Evolutionary conservation across 192 early-diverging fungal species (phyloP).

Genomic region (Coemansia sp.): DNA sequence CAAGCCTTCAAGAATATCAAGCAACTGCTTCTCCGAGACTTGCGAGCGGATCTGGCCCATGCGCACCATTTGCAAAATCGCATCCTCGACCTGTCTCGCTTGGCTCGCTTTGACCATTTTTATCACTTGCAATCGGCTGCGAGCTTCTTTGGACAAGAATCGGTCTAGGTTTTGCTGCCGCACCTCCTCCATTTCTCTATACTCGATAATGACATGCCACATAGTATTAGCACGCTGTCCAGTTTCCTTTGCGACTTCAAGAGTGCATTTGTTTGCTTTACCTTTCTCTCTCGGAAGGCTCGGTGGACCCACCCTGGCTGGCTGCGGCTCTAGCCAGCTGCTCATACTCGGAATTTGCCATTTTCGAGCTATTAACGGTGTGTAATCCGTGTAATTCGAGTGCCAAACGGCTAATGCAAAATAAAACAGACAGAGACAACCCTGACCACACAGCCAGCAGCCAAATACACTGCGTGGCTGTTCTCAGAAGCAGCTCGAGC

Average conservation of each 20-base stretch:
- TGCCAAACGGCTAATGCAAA: slow-evolving; percentile 4
- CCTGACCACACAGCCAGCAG: neutral
- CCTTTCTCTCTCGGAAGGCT: slow-evolving; percentile 6
- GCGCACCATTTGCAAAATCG: neutral
- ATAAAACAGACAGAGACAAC: neutral
- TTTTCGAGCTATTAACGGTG: slow-evolving; percentile 1
- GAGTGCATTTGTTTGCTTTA: neutral
- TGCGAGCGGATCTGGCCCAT: slow-evolving; percentile 58
- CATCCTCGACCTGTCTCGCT: slow-evolving; percentile 42
- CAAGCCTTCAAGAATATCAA: slow-evolving; percentile 81
- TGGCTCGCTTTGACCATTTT: slow-evolving; percentile 88
- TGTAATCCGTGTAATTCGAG: neutral
- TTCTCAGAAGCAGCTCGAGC: neutral
- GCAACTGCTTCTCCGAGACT: slow-evolving; percentile 81
- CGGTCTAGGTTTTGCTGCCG: slow-evolving; percentile 77
- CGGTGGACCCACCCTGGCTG: neutral
- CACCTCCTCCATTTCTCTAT: slow-evolving; percentile 74
- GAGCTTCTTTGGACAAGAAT: slow-evolving; percentile 77
- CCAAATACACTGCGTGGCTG: neutral
- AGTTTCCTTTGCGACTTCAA: neutral
- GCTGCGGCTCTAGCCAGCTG: slow-evolving; percentile 2
- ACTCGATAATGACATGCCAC: neutral
- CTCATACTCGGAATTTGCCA: slow-evolving; percentile 28
- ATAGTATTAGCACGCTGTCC: neutral
- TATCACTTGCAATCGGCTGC: slow-evolving; percentile 84